These are phyloP conservation scores for Colletotrichum sojae DNA, from an alignment of 2,329 filamentous ascomycete genomes.

Conservation along the genomic window DNA sequence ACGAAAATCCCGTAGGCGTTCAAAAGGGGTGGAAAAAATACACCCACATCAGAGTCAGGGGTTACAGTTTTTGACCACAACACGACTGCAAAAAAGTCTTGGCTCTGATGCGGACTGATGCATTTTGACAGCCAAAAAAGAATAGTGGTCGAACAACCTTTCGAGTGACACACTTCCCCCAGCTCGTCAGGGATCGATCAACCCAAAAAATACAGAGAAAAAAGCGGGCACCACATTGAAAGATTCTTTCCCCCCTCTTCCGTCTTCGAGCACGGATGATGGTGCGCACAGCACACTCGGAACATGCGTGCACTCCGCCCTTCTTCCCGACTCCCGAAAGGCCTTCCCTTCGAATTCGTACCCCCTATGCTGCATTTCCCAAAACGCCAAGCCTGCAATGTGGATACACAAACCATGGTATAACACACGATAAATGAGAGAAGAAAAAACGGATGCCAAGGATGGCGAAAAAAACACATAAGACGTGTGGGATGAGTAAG, in stretches of 20 bases:
- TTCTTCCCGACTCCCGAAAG: neutral
- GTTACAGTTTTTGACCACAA: neutral
- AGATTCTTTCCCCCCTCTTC: neutral
- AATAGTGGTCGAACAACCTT: conserved; percentile 9
- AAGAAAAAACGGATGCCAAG: neutral
- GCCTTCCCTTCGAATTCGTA: neutral
- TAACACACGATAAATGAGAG: conserved; percentile 8
- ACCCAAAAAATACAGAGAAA: neutral
- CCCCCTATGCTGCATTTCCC: conserved; percentile 23
- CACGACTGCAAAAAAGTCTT: conserved; percentile 1
- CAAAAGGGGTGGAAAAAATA: neutral
- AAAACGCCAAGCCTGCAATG: conserved; percentile 39
- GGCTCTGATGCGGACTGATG: conserved; percentile 23
- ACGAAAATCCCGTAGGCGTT: neutral
- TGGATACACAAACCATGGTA: conserved; percentile 12
- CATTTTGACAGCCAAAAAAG: conserved; percentile 12
- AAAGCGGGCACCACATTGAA: neutral
- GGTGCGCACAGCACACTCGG: conserved; percentile 20
- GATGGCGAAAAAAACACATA: neutral
- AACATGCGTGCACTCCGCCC: conserved; percentile 15
- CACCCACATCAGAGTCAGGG: conserved; percentile 3
- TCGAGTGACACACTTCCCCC: neutral
- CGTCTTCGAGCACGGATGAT: conserved; percentile 21
- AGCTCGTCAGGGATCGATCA: conserved; percentile 6
- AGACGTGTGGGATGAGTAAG: neutral